Percentiles rank a stretch among this genome's conserved stretches.
Conservation (phyloP, 2,329 filamentous ascomycete species). For the Penicillium oxalicum region DNA sequence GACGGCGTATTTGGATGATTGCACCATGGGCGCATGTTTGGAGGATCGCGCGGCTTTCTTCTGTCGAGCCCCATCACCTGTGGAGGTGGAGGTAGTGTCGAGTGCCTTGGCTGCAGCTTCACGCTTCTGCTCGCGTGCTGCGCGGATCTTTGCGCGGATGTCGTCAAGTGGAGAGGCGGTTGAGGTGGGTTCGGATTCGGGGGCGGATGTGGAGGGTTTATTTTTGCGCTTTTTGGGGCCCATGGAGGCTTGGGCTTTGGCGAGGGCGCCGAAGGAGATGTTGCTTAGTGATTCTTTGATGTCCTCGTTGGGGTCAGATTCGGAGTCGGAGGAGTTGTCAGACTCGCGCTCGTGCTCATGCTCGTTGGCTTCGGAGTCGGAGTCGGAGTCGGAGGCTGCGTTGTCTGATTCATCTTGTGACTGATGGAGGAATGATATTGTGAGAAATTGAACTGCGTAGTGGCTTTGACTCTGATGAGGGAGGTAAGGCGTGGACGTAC, state of each 20-base stretch:
- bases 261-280: constrained; percentile 85
- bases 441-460: not conserved
- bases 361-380: constrained; percentile 34
- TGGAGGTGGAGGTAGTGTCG: constrained; percentile 7
- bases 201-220: constrained; percentile 11
- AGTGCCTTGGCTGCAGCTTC: constrained; percentile 19
- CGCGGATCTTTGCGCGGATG: constrained; percentile 36
- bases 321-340: constrained; percentile 4
- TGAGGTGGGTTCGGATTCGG: constrained; percentile 8
- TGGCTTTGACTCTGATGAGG: not conserved
- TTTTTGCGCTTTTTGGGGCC: constrained; percentile 32
- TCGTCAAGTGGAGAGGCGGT: constrained; percentile 32
- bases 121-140: constrained; percentile 40
- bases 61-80: constrained; percentile 20
- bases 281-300: constrained; percentile 44
- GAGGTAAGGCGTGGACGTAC: constrained; percentile 6
- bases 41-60: constrained; percentile 49
- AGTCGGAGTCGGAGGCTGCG: constrained; percentile 27
- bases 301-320: constrained; percentile 23
- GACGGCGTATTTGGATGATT: constrained; percentile 77
- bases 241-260: constrained; percentile 73
- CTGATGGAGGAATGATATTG: not conserved
- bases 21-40: constrained; percentile 84
- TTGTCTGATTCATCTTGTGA: constrained; percentile 15
- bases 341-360: constrained; percentile 21